Evolutionary conservation across 345 rosid species (phyloP).

Genomic region (Cochlearia excelsa): DNA sequence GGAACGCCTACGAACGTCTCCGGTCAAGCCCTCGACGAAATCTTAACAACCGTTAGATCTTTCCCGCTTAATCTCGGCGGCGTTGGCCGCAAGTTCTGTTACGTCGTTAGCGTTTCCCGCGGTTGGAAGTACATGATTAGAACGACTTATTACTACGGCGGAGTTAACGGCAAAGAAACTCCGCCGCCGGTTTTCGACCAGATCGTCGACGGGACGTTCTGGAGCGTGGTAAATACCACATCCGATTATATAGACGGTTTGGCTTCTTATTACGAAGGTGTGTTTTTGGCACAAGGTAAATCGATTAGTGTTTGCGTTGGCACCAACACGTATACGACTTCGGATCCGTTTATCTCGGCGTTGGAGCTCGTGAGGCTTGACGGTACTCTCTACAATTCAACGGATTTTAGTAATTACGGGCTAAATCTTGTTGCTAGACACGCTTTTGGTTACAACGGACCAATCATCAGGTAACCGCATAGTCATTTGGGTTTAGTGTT

Average conservation of each 20-base stretch:
- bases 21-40: conserved; percentile 26
- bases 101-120: conserved; percentile 49
- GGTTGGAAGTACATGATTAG: conserved; percentile 64
- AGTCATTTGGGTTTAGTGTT: too few relatives aligned
- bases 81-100: conserved; percentile 61
- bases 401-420: conserved; percentile 49
- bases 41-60: conserved; percentile 72
- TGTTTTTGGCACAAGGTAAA: conserved; percentile 69
- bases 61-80: conserved; percentile 49
- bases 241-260: conserved; percentile 53
- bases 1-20: conserved; percentile 55
- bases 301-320: conserved; percentile 71
- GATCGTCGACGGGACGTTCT: conserved; percentile 80
- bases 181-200: conserved; percentile 86
- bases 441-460: conserved; percentile 63
- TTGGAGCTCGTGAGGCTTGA: conserved; percentile 63
- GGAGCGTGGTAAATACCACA: conserved; percentile 79
- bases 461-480: conserved; percentile 49
- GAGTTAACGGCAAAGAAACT: conserved; percentile 51
- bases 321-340: conserved; percentile 58
- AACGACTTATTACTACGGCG: conserved; percentile 80
- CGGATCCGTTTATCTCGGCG: conserved; percentile 89
- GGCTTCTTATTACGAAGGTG: conserved; percentile 69
- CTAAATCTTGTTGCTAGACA: conserved; percentile 66
- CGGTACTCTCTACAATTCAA: conserved; percentile 64